These are phyloP conservation scores for Licmophora abbreviata DNA, from an alignment of 108 stramenopile species.

Conservation along the genomic window DNA sequence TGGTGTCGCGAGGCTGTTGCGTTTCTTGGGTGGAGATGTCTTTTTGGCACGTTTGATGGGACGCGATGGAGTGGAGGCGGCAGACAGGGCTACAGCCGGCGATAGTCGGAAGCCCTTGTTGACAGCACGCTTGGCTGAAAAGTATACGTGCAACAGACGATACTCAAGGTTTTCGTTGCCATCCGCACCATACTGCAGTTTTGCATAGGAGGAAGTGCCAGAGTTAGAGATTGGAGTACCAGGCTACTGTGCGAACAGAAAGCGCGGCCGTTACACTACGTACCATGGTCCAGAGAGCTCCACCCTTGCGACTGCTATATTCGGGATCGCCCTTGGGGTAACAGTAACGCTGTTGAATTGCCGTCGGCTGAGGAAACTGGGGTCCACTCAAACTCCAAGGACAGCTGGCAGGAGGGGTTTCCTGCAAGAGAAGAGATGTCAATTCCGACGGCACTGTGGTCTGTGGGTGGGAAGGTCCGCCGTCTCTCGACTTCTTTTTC, in stretches of 20 bases:
- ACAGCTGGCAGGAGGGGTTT: conserved; percentile 20
- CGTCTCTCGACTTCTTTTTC: conserved; percentile 13
- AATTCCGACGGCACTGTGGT: conserved; percentile 38
- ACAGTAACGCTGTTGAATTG: conserved; percentile 73
- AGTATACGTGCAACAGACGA: conserved; percentile 75
- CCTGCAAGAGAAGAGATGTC: conserved; percentile 21
- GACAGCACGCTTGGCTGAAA: conserved; percentile 56
- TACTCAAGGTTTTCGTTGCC: conserved; percentile 50
- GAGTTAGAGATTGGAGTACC: neutral
- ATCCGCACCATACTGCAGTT: conserved; percentile 19
- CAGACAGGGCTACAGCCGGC: no score
- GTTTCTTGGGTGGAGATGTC: no score
- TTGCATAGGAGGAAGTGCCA: neutral
- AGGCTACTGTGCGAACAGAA: no score
- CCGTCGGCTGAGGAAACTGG: conserved; percentile 52
- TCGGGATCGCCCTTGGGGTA: conserved; percentile 60
- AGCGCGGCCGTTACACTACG: neutral
- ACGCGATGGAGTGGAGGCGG: no score
- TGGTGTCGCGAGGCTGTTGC: no score
- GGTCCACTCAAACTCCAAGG: conserved; percentile 67
- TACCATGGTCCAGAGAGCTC: conserved; percentile 54
- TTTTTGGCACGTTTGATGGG: no score
- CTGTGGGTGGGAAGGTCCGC: no score
- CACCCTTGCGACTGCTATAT: conserved; percentile 56
- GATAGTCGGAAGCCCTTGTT: conserved; percentile 9